Evolutionary conservation across 2,329 filamentous ascomycete species (phyloP).

Genomic region (Ophiostoma piceae): DNA sequence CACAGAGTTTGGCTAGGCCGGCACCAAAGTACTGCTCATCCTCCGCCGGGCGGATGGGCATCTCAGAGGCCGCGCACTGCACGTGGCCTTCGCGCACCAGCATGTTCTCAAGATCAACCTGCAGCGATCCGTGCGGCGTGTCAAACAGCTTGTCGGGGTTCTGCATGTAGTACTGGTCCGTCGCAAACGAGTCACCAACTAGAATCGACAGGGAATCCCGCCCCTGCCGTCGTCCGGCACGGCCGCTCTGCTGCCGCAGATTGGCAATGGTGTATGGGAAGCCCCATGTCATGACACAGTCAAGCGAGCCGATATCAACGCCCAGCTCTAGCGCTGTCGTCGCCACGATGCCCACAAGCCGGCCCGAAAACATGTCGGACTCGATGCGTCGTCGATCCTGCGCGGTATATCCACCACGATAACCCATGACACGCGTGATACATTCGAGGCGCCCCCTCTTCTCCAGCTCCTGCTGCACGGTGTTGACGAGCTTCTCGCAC

Average conservation of each 20-base stretch:
- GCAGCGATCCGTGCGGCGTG: slow-evolving; percentile 80
- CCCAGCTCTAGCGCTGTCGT: slow-evolving; percentile 90
- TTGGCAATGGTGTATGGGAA: slow-evolving; percentile 97
- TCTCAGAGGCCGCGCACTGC: slow-evolving; percentile 91
- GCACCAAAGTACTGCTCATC: slow-evolving; percentile 76
- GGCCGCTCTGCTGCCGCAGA: slow-evolving; percentile 86
- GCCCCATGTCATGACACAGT: slow-evolving; percentile 88
- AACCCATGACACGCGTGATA: slow-evolving; percentile 80
- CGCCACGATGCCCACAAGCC: slow-evolving; percentile 85
- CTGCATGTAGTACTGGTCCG: slow-evolving; percentile 95
- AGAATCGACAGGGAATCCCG: slow-evolving; percentile 89
- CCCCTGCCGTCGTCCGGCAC: slow-evolving; percentile 83
- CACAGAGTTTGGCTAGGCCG: slow-evolving; percentile 64
- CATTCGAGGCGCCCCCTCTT: slow-evolving; percentile 69
- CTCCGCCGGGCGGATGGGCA: slow-evolving; percentile 76
- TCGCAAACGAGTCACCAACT: slow-evolving; percentile 81
- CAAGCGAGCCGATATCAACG: slow-evolving; percentile 89
- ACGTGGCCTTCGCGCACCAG: slow-evolving; percentile 88
- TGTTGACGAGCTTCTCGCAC: slow-evolving; percentile 76
- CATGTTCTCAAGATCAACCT: slow-evolving; percentile 88
- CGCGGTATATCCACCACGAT: slow-evolving; percentile 89
- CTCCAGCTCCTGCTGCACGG: slow-evolving; percentile 72
- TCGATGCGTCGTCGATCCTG: slow-evolving; percentile 87
- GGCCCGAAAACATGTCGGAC: slow-evolving; percentile 93
- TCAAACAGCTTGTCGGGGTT: slow-evolving; percentile 93